These are phyloP conservation scores for Basipetospora chlamydospora DNA, from an alignment of 2,329 filamentous ascomycete species.

Conservation along the genomic window DNA sequence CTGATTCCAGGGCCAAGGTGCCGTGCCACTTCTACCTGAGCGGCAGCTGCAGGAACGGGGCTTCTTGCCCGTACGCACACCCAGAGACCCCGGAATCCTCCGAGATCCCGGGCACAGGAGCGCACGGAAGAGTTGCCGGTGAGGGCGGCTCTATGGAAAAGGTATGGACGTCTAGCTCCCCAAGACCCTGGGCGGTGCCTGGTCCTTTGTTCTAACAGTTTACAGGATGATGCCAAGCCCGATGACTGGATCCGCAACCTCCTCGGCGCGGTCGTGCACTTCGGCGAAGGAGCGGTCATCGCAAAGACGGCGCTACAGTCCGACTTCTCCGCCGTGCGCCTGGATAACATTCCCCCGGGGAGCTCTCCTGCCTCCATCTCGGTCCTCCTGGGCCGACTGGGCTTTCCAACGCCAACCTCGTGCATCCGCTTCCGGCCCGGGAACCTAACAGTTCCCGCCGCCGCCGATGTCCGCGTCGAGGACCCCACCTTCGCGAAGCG, in stretches of 20 bases:
- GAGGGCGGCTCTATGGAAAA: too few species aligned
- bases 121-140: too few species aligned
- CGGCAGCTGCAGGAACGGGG: too few species aligned
- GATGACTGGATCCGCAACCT: neutral
- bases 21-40: too few species aligned
- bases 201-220: too few species aligned
- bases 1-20: too few species aligned
- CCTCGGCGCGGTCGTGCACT: constrained; percentile 15
- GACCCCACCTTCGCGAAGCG: constrained; percentile 11
- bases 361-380: constrained; percentile 11
- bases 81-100: too few species aligned
- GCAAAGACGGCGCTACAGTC: constrained; percentile 16
- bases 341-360: constrained; percentile 14
- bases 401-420: constrained; percentile 5
- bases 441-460: constrained; percentile 6
- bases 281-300: constrained; percentile 17
- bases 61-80: too few species aligned
- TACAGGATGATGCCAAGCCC: too few species aligned
- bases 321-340: constrained; percentile 21
- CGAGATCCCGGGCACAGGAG: too few species aligned
- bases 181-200: too few species aligned
- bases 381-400: constrained; percentile 10
- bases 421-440: constrained; percentile 9
- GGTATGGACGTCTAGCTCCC: too few species aligned
- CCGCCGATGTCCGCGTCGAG: constrained; percentile 13